These are phyloP conservation scores for Kentomonas sorsogonicus DNA, from an alignment of 208 protist genomes.

Conservation along the genomic window DNA sequence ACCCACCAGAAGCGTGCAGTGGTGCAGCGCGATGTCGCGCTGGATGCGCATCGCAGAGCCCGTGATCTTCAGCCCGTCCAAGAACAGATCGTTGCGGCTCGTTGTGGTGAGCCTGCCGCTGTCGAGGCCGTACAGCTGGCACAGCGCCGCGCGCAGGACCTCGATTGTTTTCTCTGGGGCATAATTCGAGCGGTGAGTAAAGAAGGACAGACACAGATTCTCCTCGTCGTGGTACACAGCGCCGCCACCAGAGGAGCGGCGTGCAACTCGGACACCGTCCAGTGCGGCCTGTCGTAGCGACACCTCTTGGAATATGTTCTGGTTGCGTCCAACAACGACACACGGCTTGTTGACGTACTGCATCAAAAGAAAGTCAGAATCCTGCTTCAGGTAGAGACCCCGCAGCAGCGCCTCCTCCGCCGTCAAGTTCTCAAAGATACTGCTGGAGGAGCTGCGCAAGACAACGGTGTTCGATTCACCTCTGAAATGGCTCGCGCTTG, in stretches of 20 bases:
- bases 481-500: too few species aligned
- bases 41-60: constrained; percentile 88
- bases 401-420: constrained; percentile 71
- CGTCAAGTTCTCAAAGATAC: constrained; percentile 72
- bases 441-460: too few species aligned
- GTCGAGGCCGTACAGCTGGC: constrained; percentile 27
- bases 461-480: too few species aligned
- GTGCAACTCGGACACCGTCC: constrained; percentile 55
- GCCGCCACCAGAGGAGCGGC: constrained; percentile 74
- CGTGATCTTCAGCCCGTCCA: constrained; percentile 80
- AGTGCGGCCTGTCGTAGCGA: constrained; percentile 25
- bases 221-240: constrained; percentile 80
- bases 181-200: constrained; percentile 67
- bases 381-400: constrained; percentile 31
- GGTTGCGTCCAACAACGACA: constrained; percentile 81
- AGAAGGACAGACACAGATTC: constrained; percentile 81
- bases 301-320: constrained; percentile 72
- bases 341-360: constrained; percentile 78
- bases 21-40: constrained; percentile 73
- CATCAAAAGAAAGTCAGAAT: constrained; percentile 40
- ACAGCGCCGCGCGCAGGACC: constrained; percentile 51
- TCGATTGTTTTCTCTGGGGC: constrained; percentile 67
- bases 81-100: constrained; percentile 69
- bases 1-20: constrained; percentile 79
- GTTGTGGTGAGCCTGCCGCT: constrained; percentile 47